Evolutionary conservation across 768 basidiomycete species (phyloP).

Genomic region (Trametes meyenii): DNA sequence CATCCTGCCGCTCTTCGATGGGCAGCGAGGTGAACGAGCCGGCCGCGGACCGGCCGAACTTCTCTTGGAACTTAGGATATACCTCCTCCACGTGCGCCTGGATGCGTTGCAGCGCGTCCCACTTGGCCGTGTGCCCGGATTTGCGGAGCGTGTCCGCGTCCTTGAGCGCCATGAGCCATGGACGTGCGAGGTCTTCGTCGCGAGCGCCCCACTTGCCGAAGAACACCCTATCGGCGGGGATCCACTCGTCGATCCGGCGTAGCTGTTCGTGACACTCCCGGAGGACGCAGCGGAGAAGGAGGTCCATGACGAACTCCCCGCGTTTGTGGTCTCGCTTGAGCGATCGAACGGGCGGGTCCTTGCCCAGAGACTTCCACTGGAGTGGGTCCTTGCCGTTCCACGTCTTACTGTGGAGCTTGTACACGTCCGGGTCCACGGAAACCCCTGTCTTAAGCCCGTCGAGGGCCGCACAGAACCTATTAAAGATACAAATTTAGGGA

Average conservation of each 20-base stretch:
- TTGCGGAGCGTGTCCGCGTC: constrained; percentile 24
- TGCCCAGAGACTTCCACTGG: constrained; percentile 3
- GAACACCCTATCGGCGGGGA: constrained; percentile 17
- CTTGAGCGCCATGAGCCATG: constrained; percentile 41
- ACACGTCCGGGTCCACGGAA: constrained; percentile 39
- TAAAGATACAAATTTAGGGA: not conserved
- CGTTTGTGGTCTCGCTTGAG: constrained; percentile 12
- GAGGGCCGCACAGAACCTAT: constrained; percentile 54
- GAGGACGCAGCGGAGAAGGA: constrained; percentile 35
- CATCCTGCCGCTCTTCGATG: constrained; percentile 53
- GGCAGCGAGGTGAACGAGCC: constrained; percentile 39
- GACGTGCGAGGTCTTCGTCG: constrained; percentile 37
- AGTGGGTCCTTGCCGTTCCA: not conserved
- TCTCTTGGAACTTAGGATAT: constrained; percentile 6
- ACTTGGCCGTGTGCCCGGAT: constrained; percentile 21
- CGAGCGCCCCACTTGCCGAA: not conserved
- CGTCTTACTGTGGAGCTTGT: constrained; percentile 11
- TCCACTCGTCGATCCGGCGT: constrained; percentile 34
- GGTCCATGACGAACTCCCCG: constrained; percentile 49
- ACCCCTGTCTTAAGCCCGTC: constrained; percentile 67
- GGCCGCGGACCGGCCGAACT: not conserved
- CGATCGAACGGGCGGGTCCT: not conserved
- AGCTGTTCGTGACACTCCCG: constrained; percentile 27
- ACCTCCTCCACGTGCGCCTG: constrained; percentile 42
- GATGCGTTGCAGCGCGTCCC: constrained; percentile 42